Percentiles rank a stretch among this genome's conserved stretches.
Conservation (phyloP, 306 rosid species). For the Fragaria nilgerrensis region DNA sequence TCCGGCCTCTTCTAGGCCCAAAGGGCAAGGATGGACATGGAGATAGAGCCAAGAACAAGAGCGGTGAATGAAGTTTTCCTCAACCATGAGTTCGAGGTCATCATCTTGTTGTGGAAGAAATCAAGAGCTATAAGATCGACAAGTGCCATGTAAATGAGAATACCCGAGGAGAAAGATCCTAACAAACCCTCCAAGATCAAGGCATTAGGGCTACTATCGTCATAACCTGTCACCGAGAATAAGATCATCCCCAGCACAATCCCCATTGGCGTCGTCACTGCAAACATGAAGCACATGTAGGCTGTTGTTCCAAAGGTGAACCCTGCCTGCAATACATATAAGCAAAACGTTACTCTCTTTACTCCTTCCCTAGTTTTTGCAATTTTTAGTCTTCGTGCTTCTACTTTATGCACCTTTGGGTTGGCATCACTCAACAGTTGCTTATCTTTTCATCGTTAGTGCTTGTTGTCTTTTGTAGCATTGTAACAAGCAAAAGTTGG, state of each 20-base stretch:
- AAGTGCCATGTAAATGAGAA: slow-evolving; percentile 89
- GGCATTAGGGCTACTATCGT: slow-evolving; percentile 77
- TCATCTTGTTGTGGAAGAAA: slow-evolving; percentile 92
- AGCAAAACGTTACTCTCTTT: background rate
- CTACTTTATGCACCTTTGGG: background rate
- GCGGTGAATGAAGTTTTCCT: slow-evolving; percentile 69
- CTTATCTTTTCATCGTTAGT: background rate
- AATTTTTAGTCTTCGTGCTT: background rate
- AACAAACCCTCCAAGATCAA: slow-evolving; percentile 80
- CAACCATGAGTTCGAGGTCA: slow-evolving; percentile 46
- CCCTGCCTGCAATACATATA: slow-evolving; percentile 58
- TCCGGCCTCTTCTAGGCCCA: slow-evolving; percentile 60
- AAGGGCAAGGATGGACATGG: slow-evolving; percentile 83
- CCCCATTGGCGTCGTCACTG: slow-evolving; percentile 95
- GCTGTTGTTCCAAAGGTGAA: slow-evolving; percentile 66
- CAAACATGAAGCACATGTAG: slow-evolving; percentile 92
- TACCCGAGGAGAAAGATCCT: slow-evolving; percentile 85
- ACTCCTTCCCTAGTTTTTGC: background rate
- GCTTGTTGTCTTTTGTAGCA: background rate
- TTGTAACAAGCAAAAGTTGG: background rate
- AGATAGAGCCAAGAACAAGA: slow-evolving; percentile 68
- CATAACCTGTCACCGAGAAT: slow-evolving; percentile 77
- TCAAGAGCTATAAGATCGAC: slow-evolving; percentile 87
- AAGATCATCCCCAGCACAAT: slow-evolving; percentile 71
- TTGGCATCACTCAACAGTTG: background rate